Base-by-base conservation (phyloP, 352 stramenopile species). In the Pythium brachiatum region DNA sequence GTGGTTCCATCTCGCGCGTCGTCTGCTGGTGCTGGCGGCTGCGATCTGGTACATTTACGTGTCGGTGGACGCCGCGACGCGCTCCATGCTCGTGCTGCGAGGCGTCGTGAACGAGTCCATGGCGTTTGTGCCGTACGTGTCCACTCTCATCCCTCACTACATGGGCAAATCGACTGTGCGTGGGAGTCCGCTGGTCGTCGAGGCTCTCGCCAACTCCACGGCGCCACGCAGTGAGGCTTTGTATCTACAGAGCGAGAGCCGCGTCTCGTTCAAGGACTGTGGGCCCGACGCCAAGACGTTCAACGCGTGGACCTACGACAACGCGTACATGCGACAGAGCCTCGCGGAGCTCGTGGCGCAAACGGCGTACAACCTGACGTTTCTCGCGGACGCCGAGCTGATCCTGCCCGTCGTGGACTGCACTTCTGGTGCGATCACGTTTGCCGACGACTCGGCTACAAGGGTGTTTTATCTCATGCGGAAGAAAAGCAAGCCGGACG, bases 391-490 rank as follows among this genome's bases (percentile, higher is more conserved):
- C 3, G 44, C 66, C 1, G 78, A 85, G 34, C 66, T 88, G 13
- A 66, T 88, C 7, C 34, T 74, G n/a, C 67, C 74, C 0, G 57
- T 88, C 0, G 66, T 83, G 6, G 76, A 85, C 51, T 87, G 78
- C 52, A 69, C 69, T 6, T 78, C 63, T 9, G 51, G 32, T 1
- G 48, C 66, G 20, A 64, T 87, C 51, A 0, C 61, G 2, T 12
- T 68, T 7, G 51, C 1, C 0, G 56, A 69, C 47, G 7, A 41
- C 6, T 55, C 63, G 18, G 12, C 47, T 12, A 25, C 18, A 0
- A 43, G 57, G 1, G 48, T 67, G 43, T 62, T 57, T 27, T 72
- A 57, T 18, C 50, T 75, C 3, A 53, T 72, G 55, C 64, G 64
- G 23, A 46, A 23, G 16, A 57, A 58, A 15, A 3, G 18, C 0